Percentiles rank a stretch among this genome's conserved stretches.
These are phyloP conservation scores for Lathyrus sativus DNA, from an alignment of 306 rosid genomes.

Conservation along the genomic window DNA sequence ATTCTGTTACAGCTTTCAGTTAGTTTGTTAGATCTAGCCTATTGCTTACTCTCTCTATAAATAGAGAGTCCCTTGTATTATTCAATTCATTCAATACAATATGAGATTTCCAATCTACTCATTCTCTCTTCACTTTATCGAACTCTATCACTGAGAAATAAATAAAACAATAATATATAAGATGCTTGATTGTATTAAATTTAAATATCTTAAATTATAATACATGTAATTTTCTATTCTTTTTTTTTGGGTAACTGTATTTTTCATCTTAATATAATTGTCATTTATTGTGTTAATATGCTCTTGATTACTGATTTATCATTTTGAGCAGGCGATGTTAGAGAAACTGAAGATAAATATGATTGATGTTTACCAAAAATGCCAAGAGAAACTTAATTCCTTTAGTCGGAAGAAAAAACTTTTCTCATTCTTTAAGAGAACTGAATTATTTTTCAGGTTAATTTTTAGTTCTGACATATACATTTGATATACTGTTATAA, in stretches of 20 bases:
- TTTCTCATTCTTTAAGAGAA: slow-evolving; percentile 44
- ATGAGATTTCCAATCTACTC: too few relatives aligned
- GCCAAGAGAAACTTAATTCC: slow-evolving; percentile 58
- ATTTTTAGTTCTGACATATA: slow-evolving; percentile 24
- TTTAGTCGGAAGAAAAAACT: slow-evolving; percentile 61
- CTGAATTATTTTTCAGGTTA: slow-evolving; percentile 60
- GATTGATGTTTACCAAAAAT: slow-evolving; percentile 58
- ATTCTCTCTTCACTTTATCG: too few relatives aligned
- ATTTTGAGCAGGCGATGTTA: slow-evolving; percentile 59
- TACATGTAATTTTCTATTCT: background rate
- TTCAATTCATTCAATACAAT: too few relatives aligned
- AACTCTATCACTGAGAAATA: background rate
- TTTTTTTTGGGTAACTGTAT: background rate
- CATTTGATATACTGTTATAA: slow-evolving; percentile 2
- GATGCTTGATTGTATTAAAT: slow-evolving; percentile 2
- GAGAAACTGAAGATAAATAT: slow-evolving; percentile 53
- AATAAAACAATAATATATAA: background rate
- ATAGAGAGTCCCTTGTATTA: too few relatives aligned
- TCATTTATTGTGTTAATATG: background rate
- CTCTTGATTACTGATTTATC: slow-evolving; percentile 30
- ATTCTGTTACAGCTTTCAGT: too few relatives aligned
- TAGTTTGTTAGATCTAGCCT: too few relatives aligned
- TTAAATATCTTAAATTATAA: background rate
- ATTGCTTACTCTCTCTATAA: too few relatives aligned
- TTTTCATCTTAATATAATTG: background rate